Conservation (phyloP, 2,329 filamentous ascomycete genomes). For the Aureobasidium sp. region DNA sequence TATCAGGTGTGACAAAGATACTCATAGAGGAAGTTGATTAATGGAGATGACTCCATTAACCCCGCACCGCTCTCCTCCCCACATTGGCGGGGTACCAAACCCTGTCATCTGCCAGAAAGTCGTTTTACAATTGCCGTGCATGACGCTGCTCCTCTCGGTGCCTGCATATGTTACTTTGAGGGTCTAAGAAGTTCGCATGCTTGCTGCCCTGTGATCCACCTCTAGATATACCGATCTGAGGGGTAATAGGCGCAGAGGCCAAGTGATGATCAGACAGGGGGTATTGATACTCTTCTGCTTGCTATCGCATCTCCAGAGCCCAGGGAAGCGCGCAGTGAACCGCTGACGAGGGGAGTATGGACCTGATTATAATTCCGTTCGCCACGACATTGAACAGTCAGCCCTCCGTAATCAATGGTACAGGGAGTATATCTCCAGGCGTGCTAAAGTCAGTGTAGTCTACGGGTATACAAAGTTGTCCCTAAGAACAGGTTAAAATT, state of each 20-base stretch:
- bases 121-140: neutral
- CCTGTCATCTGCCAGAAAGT: neutral
- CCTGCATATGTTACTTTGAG: neutral
- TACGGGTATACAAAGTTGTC: too few species aligned
- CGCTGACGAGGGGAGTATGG: too few species aligned
- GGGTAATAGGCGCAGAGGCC: neutral
- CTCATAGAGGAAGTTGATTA: neutral
- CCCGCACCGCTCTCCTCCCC: neutral
- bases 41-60: neutral
- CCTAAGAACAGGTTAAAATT: too few species aligned
- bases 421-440: too few species aligned
- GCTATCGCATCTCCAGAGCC: too few species aligned
- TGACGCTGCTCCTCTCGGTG: neutral
- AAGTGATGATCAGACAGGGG: neutral
- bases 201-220: neutral
- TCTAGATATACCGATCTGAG: neutral
- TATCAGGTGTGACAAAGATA: neutral
- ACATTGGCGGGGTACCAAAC: neutral
- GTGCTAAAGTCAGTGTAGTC: too few species aligned
- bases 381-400: too few species aligned
- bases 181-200: neutral
- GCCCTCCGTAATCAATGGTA: too few species aligned
- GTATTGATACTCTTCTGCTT: too few species aligned
- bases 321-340: too few species aligned
- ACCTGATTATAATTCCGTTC: too few species aligned